phyloP scores from a whole-genome alignment of 768 basidiomycete genomes.

The Dentipellis sp. region DNA sequence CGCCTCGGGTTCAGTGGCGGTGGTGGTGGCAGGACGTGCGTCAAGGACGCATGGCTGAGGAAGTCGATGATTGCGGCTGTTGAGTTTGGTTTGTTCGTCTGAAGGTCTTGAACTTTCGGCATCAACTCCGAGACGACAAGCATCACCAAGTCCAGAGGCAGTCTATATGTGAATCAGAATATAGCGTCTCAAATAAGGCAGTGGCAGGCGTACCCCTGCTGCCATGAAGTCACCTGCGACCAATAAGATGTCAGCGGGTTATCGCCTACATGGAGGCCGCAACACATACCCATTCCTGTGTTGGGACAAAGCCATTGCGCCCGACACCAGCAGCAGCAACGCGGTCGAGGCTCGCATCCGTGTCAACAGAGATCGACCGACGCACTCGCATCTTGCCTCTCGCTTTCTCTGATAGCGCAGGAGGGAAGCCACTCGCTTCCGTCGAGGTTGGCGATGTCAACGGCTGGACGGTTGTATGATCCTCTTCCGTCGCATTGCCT shows the following conservation, averaged over 20 bases:
- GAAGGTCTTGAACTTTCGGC: constrained; percentile 77
- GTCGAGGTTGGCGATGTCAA: constrained; percentile 36
- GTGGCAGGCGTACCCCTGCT: constrained; percentile 64
- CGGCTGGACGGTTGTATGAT: constrained; percentile 22
- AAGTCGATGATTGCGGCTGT: constrained; percentile 67
- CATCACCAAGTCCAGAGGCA: constrained; percentile 85
- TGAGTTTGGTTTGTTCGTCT: constrained; percentile 56
- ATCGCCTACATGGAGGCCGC: background rate
- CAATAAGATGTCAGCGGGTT: constrained; percentile 2
- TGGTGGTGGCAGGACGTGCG: constrained; percentile 64
- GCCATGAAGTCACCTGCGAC: constrained; percentile 80
- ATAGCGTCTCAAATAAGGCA: background rate
- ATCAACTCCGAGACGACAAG: constrained; percentile 81
- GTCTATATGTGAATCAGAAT: constrained; percentile 29
- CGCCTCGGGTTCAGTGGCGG: constrained; percentile 58
- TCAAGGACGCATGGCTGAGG: constrained; percentile 58
- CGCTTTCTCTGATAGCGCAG: constrained; percentile 70
- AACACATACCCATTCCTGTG: constrained; percentile 89
- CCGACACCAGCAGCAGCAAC: constrained; percentile 66
- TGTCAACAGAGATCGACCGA: constrained; percentile 43
- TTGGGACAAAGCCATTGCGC: constrained; percentile 88
- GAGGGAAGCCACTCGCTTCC: constrained; percentile 18
- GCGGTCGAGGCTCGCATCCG: constrained; percentile 48
- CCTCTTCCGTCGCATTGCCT: constrained; percentile 11
- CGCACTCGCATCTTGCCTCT: constrained; percentile 86